These are phyloP conservation scores for Hortiboletus campestris DNA, from an alignment of 768 basidiomycete species.

Conservation along the genomic window DNA sequence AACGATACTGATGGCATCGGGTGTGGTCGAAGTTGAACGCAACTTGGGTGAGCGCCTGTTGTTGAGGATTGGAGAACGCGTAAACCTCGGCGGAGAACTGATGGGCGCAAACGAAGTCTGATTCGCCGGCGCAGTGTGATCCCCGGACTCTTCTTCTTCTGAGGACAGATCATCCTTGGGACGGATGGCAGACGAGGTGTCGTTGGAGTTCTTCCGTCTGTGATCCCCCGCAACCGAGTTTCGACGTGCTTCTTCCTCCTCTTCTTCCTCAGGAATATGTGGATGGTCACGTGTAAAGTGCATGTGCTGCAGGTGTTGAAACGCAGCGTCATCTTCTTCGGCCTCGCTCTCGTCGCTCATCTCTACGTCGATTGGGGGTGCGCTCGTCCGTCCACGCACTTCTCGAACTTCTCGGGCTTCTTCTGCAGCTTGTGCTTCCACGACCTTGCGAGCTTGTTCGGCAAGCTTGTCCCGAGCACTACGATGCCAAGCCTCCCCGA, in stretches of 20 bases:
- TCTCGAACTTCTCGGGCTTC: constrained; percentile 56
- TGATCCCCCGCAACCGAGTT: constrained; percentile 24
- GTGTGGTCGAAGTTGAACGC: constrained; percentile 28
- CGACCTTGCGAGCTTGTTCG: constrained; percentile 60
- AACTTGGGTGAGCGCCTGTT: constrained; percentile 22
- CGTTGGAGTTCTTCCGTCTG: constrained; percentile 21
- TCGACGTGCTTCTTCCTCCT: constrained; percentile 43
- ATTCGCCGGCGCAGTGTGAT: constrained; percentile 17
- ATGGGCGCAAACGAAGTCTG: constrained; percentile 13
- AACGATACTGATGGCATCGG: constrained; percentile 22
- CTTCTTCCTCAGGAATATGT: constrained; percentile 71
- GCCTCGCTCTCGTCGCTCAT: constrained; percentile 79
- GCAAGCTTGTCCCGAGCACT: constrained; percentile 65
- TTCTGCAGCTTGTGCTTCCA: constrained; percentile 39
- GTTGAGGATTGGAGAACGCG: constrained; percentile 18
- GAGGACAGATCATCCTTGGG: constrained; percentile 18
- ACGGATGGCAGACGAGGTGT: constrained; percentile 36
- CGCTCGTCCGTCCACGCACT: constrained; percentile 40
- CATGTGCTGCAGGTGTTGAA: constrained; percentile 37
- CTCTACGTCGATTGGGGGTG: constrained; percentile 72
- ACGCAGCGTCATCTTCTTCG: constrained; percentile 50
- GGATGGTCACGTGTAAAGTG: constrained; percentile 48
- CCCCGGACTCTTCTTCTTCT: constrained; percentile 7
- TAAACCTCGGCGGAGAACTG: constrained; percentile 16
- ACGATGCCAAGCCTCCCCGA: constrained; percentile 65